Evolutionary conservation across 176 grass and related monocot species (phyloP), one percentile per base, ranked within the genome.

Genomic region (Avena eriantha): DNA sequence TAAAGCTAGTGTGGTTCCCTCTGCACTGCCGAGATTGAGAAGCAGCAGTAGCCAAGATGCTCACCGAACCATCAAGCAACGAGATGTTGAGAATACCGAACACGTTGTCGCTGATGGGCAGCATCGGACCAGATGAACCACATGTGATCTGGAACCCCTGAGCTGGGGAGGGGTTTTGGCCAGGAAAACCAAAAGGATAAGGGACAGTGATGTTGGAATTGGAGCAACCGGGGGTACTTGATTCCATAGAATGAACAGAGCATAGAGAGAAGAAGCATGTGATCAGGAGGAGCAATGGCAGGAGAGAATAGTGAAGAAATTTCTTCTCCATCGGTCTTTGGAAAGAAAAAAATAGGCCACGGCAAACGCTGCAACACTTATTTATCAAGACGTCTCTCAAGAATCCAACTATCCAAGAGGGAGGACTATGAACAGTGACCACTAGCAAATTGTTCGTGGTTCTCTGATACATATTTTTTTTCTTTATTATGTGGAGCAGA

Each of bases 1-100:
- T 77, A 54, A 77, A 77, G 49, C 49, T 55, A 7, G 74, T 1
- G 3, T 55, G 3, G 49, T 77, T 35, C 29, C 49, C 0, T 12
- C 2, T 0, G 17, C 74, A 77, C 49, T 35, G 74, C 49, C 0
- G 48, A 51, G 67, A 70, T 41, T 10, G 36, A 39, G 49, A 77
- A 55, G 74, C 2, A 29, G 74, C 49, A 77, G 4, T 77, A 35
- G 73, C 47, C 24, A 76, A 4, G 14, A 77, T 77, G 74, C 16
- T 55, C 4, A 77, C 8, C 21, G 17, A 77, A 21, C 74, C 49
- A 55, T 55, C 74, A 16, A 77, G 49, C 74, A 77, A 12, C 16
- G 74, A 77, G 9, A 77, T 77, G 49, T 77, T 21, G 74, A 77
- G 48, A 55, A 77, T 77, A 19, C 48, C 5, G 6, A 77, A 21